These are phyloP conservation scores for Neonectria faginata DNA, from an alignment of 2,329 filamentous ascomycete species.

Conservation along the genomic window DNA sequence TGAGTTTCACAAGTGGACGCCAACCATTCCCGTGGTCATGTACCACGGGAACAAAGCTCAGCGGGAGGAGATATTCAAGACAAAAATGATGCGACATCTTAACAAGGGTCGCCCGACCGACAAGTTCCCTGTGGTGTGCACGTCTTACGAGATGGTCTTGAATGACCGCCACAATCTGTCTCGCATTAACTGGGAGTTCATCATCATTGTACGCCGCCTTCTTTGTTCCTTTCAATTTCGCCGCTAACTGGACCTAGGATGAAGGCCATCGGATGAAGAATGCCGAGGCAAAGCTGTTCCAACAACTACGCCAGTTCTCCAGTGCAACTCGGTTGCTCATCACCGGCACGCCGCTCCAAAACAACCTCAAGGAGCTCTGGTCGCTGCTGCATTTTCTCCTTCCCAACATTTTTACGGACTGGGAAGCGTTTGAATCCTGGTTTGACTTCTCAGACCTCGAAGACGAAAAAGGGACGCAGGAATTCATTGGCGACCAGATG, in stretches of 20 bases:
- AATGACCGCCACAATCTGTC: slow-evolving; percentile 85
- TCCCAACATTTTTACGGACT: slow-evolving; percentile 91
- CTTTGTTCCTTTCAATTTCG: rapidly evolving
- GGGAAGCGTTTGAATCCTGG: slow-evolving; percentile 94
- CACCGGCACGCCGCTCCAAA: slow-evolving; percentile 94
- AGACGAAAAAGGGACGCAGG: slow-evolving; percentile 81
- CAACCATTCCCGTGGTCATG: slow-evolving; percentile 85
- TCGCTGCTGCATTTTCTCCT: slow-evolving; percentile 93
- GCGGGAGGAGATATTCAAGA: slow-evolving; percentile 79
- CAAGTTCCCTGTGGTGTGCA: slow-evolving; percentile 91
- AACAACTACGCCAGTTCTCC: slow-evolving; percentile 86
- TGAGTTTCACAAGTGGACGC: slow-evolving; percentile 92
- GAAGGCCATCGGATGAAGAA: slow-evolving; percentile 99
- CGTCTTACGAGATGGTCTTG: slow-evolving; percentile 96
- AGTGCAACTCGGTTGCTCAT: slow-evolving; percentile 93
- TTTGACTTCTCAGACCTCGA: slow-evolving; percentile 96
- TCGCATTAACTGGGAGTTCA: slow-evolving; percentile 94
- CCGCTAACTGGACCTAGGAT: slow-evolving; percentile 65
- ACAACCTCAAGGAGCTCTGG: slow-evolving; percentile 96
- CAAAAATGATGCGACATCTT: slow-evolving; percentile 77
- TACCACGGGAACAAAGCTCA: slow-evolving; percentile 89
- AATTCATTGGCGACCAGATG: slow-evolving; percentile 82
- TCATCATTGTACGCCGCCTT: slow-evolving; percentile 78
- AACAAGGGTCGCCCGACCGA: slow-evolving; percentile 67
- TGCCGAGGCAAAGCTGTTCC: slow-evolving; percentile 90